Percentiles rank a stretch among this genome's conserved stretches.
These are phyloP conservation scores for Rhizomucor miehei DNA, from an alignment of 371 early-diverging fungal species.

Conservation along the genomic window DNA sequence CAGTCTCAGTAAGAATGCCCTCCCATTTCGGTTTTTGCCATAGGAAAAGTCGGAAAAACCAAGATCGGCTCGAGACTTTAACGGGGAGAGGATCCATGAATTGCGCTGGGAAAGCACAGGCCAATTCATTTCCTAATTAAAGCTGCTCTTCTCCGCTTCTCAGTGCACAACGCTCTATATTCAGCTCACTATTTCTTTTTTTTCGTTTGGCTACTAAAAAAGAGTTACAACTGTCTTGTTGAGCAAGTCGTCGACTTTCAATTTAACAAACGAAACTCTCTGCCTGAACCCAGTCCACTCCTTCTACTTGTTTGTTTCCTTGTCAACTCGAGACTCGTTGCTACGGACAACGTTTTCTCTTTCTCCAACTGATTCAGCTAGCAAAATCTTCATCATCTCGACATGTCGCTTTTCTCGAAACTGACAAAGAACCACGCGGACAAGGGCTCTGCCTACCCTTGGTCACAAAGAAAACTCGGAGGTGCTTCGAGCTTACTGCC, in stretches of 20 bases:
- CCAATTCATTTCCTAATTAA: not conserved
- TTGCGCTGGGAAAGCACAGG: not conserved
- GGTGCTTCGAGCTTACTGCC: conserved; percentile 39
- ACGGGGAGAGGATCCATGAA: conserved; percentile 5
- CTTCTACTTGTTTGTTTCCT: too few relatives aligned
- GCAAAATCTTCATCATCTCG: conserved; percentile 5
- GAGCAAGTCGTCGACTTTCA: too few relatives aligned
- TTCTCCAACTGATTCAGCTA: not conserved
- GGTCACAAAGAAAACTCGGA: conserved; percentile 44
- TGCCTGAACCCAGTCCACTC: too few relatives aligned
- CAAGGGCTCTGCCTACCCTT: conserved; percentile 27
- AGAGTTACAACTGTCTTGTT: too few relatives aligned
- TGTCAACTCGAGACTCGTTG: too few relatives aligned
- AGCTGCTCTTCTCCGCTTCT: too few relatives aligned
- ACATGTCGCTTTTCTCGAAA: conserved; percentile 47
- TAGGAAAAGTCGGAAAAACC: not conserved
- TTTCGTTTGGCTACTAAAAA: too few relatives aligned
- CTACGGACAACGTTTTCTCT: not conserved
- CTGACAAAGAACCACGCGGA: conserved; percentile 34
- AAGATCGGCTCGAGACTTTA: not conserved
- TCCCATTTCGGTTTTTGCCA: not conserved
- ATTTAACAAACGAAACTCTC: too few relatives aligned
- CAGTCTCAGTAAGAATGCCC: conserved; percentile 1
- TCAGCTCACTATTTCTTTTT: too few relatives aligned
- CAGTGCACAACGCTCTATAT: too few relatives aligned